Conservation (phyloP, 1,139 yeast species). For the Lodderomyces orthopsilosis region DNA sequence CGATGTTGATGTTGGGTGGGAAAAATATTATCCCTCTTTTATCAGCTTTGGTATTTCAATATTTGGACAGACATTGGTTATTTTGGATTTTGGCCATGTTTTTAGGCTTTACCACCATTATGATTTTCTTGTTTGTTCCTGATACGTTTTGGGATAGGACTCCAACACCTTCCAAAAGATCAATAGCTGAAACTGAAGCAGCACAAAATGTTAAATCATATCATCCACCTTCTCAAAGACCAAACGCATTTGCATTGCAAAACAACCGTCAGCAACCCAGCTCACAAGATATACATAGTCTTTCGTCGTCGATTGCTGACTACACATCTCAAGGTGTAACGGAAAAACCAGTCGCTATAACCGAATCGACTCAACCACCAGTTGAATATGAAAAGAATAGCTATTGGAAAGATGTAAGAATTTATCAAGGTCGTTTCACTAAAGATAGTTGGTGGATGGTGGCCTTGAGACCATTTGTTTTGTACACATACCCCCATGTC, state of each 20-base stretch:
- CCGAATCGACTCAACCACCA: conserved; percentile 12
- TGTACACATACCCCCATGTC: conserved; percentile 51
- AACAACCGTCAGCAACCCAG: conserved; percentile 10
- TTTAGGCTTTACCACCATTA: conserved; percentile 44
- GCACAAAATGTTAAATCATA: conserved; percentile 42
- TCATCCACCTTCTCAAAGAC: conserved; percentile 28
- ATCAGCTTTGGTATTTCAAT: conserved; percentile 51
- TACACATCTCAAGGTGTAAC: conserved; percentile 10
- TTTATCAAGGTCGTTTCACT: conserved; percentile 46
- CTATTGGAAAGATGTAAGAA: conserved; percentile 20
- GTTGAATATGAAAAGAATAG: conserved; percentile 15
- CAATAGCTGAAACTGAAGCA: conserved; percentile 46
- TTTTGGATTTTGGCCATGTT: conserved; percentile 59
- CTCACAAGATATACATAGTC: conserved; percentile 21
- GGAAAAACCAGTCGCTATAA: conserved; percentile 20
- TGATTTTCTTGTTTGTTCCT: conserved; percentile 56
- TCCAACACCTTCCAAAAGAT: conserved; percentile 50
- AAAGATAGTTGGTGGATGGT: conserved; percentile 58
- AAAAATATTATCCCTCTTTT: conserved; percentile 59
- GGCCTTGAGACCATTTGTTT: conserved; percentile 52
- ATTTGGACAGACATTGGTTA: conserved; percentile 57
- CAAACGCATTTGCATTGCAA: conserved; percentile 32
- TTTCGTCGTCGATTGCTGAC: conserved; percentile 18
- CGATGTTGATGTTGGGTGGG: conserved; percentile 60
- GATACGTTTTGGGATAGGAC: conserved; percentile 65